Conservation (phyloP, 2,329 filamentous ascomycete species). For the Trichoderma brevicompactum region DNA sequence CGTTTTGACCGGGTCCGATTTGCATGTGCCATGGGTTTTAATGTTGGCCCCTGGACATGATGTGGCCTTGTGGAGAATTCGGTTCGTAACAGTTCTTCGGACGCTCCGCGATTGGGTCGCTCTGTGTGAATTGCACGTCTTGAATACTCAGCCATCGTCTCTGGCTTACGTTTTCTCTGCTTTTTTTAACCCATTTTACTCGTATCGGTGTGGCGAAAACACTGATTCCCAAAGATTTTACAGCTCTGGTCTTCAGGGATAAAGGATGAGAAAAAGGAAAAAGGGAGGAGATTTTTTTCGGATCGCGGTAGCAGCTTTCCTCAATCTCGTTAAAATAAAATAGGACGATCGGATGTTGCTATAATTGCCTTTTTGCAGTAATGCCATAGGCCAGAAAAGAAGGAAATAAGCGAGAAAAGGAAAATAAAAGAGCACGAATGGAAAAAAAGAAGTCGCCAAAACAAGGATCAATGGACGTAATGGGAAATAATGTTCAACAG, state of each 20-base stretch:
- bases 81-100: not conserved
- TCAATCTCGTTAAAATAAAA: conserved; percentile 8
- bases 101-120: conserved; percentile 16
- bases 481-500: conserved; percentile 5
- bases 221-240: not conserved
- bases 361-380: not conserved
- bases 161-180: not conserved
- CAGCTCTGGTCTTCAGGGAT: not conserved
- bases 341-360: conserved; percentile 5
- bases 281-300: not conserved
- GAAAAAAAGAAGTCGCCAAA: not conserved
- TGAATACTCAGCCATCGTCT: conserved; percentile 3
- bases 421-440: not conserved
- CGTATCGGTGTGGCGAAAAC: not conserved
- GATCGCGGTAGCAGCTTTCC: not conserved
- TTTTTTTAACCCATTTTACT: not conserved
- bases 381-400: not conserved
- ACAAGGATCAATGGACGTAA: not conserved
- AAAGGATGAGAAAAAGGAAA: not conserved
- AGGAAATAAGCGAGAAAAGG: not conserved
- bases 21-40: not conserved
- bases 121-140: not conserved
- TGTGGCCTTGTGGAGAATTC: conserved; percentile 12
- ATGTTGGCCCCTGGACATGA: conserved; percentile 6
- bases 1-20: conserved; percentile 4